phyloP scores from a whole-genome alignment of 345 rosid species.

The Microcos paniculata region DNA sequence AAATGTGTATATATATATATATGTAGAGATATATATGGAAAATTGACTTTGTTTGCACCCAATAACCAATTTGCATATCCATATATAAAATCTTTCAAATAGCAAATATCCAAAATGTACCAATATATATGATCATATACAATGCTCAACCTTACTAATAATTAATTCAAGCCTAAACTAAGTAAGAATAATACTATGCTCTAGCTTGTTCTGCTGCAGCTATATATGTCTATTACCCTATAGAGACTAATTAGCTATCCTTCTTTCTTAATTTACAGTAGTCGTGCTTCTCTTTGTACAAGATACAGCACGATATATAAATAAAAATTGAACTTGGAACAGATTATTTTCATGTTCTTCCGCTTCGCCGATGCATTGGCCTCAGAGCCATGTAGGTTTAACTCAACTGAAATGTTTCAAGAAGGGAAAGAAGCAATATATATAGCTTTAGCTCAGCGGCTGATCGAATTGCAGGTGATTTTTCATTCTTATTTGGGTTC shows the following conservation, averaged over 20 bases:
- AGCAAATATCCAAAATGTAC: conserved; percentile 5
- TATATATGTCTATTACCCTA: background rate
- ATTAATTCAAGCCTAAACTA: conserved; percentile 11
- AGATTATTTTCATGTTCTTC: background rate
- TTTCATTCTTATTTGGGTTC: too few species aligned
- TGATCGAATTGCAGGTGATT: background rate
- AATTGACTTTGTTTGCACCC: background rate
- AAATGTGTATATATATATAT: too few species aligned
- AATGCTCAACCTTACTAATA: conserved; percentile 9
- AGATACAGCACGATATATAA: conserved; percentile 3
- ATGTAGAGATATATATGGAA: background rate
- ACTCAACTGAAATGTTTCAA: background rate
- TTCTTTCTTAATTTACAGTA: background rate
- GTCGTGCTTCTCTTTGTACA: background rate
- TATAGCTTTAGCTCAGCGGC: background rate
- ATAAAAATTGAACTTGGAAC: background rate
- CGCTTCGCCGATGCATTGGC: background rate
- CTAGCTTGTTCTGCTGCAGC: background rate
- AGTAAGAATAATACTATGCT: background rate
- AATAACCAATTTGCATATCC: background rate
- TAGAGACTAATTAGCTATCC: background rate
- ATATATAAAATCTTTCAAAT: conserved; percentile 14
- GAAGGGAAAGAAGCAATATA: background rate
- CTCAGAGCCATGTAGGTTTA: conserved; percentile 1
- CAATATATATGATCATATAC: background rate